Evolutionary conservation across 73 alveolate genomes (phyloP), one percentile per base, ranked within the genome.

Genomic region (Breviolum minutum): DNA sequence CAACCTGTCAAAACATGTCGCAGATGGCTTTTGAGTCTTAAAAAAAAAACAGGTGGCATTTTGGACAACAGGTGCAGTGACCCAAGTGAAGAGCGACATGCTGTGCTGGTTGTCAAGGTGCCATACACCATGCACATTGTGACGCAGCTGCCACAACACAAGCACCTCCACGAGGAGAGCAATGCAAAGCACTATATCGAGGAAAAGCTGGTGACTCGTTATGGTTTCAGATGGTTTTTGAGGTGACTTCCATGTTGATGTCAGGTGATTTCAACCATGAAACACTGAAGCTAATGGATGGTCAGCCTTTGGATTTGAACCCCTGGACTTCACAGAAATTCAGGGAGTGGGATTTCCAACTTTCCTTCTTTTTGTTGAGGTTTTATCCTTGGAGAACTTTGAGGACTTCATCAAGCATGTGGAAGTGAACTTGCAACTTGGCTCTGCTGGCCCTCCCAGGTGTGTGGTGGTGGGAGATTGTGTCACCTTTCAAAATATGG

Each of bases 81-180:
- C 54, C 54, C 54, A 40, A 40, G 54, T 40, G 54, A 40, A 40
- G 3, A 3, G 54, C 54, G 0, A 40, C 0, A 40, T 40, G 54
- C 54, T 40, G 19, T 71, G 81, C 5, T 19, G 82, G 82, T 30
- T 30, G 13, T 1, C 29, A 63, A 80, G 88, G 96, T 91, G 97
- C 97, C 97, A 61, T 91, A 91, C 97, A 68, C 97, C 89, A 40
- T 91, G 97, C 97, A 91, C 97, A 91, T 91, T 61, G 97, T n/a
- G 62, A 62, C 95, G 82, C 77, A 64, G 95, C 97, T 91, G 76
- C 97, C 97, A 62, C 97, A 91, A 88, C 97, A 91, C 97, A 91
- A 91, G 79, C 97, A 91, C 88, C 97, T 91, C 88, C 87, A 91
- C 27, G 97, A 91, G 77, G 97, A 91, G 79, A 91, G 97, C 97